These are phyloP conservation scores for Tolypocladium tundrense DNA, from an alignment of 2,329 filamentous ascomycete genomes.

Conservation along the genomic window DNA sequence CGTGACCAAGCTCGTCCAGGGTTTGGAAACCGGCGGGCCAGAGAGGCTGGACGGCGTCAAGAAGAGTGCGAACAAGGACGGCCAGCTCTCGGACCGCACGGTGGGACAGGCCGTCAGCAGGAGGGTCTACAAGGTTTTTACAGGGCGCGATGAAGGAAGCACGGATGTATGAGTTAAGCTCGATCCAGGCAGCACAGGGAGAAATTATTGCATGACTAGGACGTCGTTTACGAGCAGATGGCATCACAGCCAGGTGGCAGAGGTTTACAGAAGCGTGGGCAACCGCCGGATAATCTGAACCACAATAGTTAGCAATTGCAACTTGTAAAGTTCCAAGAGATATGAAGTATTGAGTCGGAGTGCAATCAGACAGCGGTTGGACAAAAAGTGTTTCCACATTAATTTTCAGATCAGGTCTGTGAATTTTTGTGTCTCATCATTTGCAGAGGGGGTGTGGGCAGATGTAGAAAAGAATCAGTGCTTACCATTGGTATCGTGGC, in stretches of 20 bases:
- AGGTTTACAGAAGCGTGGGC: neutral
- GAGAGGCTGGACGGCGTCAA: conserved; percentile 50
- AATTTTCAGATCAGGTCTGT: conserved; percentile 76
- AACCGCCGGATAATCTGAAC: neutral
- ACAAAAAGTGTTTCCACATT: conserved; percentile 61
- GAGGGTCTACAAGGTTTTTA: conserved; percentile 51
- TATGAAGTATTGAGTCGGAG: neutral
- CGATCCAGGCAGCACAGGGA: neutral
- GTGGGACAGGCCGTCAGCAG: conserved; percentile 49
- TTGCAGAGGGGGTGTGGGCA: conserved; percentile 7
- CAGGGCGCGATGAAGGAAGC: conserved; percentile 42
- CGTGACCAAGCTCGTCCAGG: conserved; percentile 47
- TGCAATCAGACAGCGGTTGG: conserved; percentile 71
- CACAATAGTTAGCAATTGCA: neutral
- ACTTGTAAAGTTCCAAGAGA: neutral
- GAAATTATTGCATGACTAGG: neutral
- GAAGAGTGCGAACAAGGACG: conserved; percentile 47
- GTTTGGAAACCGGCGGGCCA: conserved; percentile 48
- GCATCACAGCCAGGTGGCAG: neutral
- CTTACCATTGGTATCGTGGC: conserved; percentile 25
- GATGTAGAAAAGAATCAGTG: conserved; percentile 8
- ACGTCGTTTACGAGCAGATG: neutral
- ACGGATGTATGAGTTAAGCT: conserved; percentile 35
- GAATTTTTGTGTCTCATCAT: conserved; percentile 63
- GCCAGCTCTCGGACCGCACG: conserved; percentile 40